Base-by-base conservation (phyloP, 2,329 filamentous ascomycete species). In the Rosellinia necatrix region DNA sequence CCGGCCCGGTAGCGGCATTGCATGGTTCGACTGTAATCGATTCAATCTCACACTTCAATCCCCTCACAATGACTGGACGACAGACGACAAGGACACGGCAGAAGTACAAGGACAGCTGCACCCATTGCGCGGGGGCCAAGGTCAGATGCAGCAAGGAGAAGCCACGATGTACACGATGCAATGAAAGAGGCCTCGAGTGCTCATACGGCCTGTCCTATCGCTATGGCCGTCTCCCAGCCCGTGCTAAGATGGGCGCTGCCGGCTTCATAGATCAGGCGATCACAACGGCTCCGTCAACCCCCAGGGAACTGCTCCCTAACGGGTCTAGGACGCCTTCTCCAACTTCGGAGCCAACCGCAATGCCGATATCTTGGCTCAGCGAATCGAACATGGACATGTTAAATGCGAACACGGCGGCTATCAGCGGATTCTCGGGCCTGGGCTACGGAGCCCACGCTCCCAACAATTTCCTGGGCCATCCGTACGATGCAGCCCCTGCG, bases 81-180 rank as follows among this genome's bases (percentile, higher is more conserved):
- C 59, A 61, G 48, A 55, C 60, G n/a, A 62, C 59, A 15, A 61
- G 62, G 57, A 63, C 56, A 17, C 62, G 62, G 41, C 62, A 64
- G 30, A 64, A 64, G 53, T 64, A 59, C 58, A 64, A 64, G 52
- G 64, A 66, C 49, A 66, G 64, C 43, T 66, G 64, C 49, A 61
- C 55, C 15, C 53, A 61, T 52, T 66, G 64, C 44, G 62, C 64
- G 29, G 53, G 56, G 6, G 63, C 64, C 21, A 66, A 66, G 50
- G 63, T 66, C 40, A 64, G 62, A 27, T 66, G 64, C 40, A 60
- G 53, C 47, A 66, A 62, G 43, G 62, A 66, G 35, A 65, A 63
- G 44, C 64, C 64, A 13, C 57, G 54, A 19, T 66, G 64, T 56
- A 41, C 59, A 4, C 54, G 64, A 40, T 66, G 64, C 46, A 49